Evolutionary conservation across 495 filamentous ascomycete species (phyloP).

Genomic region (Penicillium paradoxum): DNA sequence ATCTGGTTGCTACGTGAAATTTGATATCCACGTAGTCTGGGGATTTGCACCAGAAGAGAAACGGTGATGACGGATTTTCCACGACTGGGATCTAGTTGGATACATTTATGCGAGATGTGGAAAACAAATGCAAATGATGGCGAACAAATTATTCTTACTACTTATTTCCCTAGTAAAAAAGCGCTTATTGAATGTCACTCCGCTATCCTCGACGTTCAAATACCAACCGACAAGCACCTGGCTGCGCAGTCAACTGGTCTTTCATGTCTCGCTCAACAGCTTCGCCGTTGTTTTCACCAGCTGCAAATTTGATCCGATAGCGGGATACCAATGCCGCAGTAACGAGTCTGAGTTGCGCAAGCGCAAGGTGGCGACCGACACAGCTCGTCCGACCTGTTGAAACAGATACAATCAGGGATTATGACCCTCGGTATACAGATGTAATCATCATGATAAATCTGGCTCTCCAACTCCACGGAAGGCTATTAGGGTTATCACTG

Average conservation of each 20-base stretch:
- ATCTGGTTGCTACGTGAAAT: constrained; percentile 12
- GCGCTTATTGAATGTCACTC: neutral
- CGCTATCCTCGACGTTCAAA: neutral
- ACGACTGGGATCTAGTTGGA: neutral
- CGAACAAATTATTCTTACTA: no score
- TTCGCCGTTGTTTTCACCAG: constrained; percentile 32
- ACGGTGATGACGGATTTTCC: neutral
- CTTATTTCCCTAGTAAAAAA: no score
- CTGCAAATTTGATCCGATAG: constrained; percentile 35
- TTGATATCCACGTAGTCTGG: constrained; percentile 4
- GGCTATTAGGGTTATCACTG: neutral
- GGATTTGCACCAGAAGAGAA: neutral
- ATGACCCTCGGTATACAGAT: neutral
- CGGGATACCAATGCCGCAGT: constrained; percentile 22
- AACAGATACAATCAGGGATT: constrained; percentile 9
- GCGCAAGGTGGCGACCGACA: constrained; percentile 48
- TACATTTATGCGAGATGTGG: no score
- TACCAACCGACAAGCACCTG: constrained; percentile 13
- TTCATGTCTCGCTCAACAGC: constrained; percentile 31
- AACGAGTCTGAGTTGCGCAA: constrained; percentile 40
- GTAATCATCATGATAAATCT: neutral
- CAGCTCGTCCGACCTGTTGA: constrained; percentile 38
- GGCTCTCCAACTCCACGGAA: no score
- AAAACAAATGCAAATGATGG: no score
- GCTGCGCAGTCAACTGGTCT: constrained; percentile 40